Evolutionary conservation across 2,329 filamentous ascomycete genomes (phyloP).

Genomic region (Botrytis fabae): DNA sequence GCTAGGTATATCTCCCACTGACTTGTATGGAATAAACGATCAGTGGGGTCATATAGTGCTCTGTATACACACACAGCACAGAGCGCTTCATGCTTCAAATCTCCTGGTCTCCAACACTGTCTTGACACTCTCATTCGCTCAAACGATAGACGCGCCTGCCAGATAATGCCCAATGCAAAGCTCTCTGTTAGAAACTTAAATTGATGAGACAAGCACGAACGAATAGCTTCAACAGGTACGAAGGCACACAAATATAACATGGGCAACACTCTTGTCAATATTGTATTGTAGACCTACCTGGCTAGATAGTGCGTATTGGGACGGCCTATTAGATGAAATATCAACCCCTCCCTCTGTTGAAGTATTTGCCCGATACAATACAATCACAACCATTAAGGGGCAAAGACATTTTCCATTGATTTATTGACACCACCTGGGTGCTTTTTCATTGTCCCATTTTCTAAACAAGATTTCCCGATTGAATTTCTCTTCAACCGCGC

Average conservation of each 20-base stretch:
- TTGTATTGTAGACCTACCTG: not conserved
- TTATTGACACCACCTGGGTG: not conserved
- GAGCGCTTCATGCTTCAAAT: constrained; percentile 19
- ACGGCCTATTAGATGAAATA: constrained; percentile 1
- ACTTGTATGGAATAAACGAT: constrained; percentile 5
- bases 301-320: not conserved
- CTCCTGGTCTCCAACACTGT: not conserved
- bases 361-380: not conserved
- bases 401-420: constrained; percentile 7
- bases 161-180: constrained; percentile 22
- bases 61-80: not conserved
- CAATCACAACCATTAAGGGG: constrained; percentile 3
- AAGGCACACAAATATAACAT: not conserved
- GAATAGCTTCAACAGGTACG: not conserved
- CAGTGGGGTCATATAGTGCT: constrained; percentile 6
- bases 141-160: not conserved
- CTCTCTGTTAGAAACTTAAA: constrained; percentile 17
- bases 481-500: constrained; percentile 16
- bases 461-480: constrained; percentile 3
- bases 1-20: not conserved
- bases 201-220: constrained; percentile 20
- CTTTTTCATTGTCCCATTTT: constrained; percentile 12
- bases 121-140: constrained; percentile 12
- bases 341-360: not conserved
- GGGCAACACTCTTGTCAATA: not conserved